A percentile compares a stretch with the other conserved stretches of the same genome.
Evolutionary conservation across 2,329 filamentous ascomycete species (phyloP).

Genomic region (Stachybotrys chartarum): DNA sequence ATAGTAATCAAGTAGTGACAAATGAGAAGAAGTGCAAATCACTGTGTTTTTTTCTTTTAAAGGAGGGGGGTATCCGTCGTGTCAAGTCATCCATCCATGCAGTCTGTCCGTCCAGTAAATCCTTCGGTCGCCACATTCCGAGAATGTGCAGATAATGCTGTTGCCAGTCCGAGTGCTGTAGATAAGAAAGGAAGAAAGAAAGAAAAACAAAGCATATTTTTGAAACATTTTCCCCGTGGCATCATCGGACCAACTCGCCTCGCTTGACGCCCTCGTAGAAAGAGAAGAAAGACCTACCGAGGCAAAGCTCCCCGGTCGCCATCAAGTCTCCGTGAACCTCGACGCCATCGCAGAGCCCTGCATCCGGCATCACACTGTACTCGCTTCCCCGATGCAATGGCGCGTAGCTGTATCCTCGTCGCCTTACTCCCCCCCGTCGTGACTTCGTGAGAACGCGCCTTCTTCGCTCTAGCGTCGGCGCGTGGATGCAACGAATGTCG

Average conservation of each 20-base stretch:
- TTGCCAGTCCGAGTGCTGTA: slow-evolving; percentile 32
- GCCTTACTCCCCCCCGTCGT: no score
- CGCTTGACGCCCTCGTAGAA: slow-evolving; percentile 6
- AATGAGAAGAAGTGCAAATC: slow-evolving; percentile 11
- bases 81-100: slow-evolving; percentile 32
- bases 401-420: no score
- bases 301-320: not conserved
- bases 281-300: slow-evolving; percentile 1
- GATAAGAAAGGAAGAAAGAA: slow-evolving; percentile 15
- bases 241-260: slow-evolving; percentile 7
- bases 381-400: no score
- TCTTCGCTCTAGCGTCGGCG: no score
- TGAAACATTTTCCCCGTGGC: not conserved
- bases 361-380: no score
- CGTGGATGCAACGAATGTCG: not conserved
- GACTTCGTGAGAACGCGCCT: no score
- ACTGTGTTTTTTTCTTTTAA: not conserved
- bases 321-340: no score
- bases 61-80: slow-evolving; percentile 36
- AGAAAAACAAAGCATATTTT: slow-evolving; percentile 3
- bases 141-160: slow-evolving; percentile 20
- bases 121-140: slow-evolving; percentile 13
- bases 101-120: slow-evolving; percentile 31
- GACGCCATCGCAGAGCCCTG: no score
- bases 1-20: slow-evolving; percentile 12